phyloP scores from a whole-genome alignment of 129 eudicot species.

The Artemisia annua region DNA sequence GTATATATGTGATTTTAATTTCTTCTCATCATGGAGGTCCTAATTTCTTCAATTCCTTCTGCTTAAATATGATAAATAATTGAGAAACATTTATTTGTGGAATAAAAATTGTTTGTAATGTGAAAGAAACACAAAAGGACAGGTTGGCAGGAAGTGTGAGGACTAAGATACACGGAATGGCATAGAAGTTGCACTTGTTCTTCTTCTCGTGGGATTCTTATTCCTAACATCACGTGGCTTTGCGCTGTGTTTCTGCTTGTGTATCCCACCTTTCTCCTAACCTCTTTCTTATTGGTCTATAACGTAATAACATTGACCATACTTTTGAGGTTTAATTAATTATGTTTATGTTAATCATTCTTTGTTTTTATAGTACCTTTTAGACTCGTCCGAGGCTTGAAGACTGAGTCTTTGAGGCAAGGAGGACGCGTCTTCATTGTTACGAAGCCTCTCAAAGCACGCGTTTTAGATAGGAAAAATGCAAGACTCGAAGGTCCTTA shows the following conservation, averaged over 20 bases:
- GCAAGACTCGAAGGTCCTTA: too few species aligned
- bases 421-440: not conserved
- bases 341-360: not conserved
- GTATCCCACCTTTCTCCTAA: conserved; percentile 4
- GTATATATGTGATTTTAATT: too few species aligned
- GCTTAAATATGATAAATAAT: too few species aligned
- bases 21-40: too few species aligned
- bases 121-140: conserved; percentile 10
- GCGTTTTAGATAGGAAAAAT: too few species aligned
- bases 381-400: too few species aligned
- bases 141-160: conserved; percentile 26
- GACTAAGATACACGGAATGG: conserved; percentile 31
- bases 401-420: too few species aligned
- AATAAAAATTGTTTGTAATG: not conserved
- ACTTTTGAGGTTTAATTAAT: conserved; percentile 14
- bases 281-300: conserved; percentile 1
- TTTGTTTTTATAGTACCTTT: not conserved
- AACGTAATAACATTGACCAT: not conserved
- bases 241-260: conserved; percentile 10
- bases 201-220: conserved; percentile 7
- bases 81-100: too few species aligned
- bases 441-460: too few species aligned
- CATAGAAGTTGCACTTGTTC: conserved; percentile 16
- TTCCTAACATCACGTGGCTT: conserved; percentile 35
- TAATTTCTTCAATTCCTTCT: too few species aligned